These are phyloP conservation scores for Elasticomyces elasticus DNA, from an alignment of 495 filamentous ascomycete genomes.

Conservation along the genomic window DNA sequence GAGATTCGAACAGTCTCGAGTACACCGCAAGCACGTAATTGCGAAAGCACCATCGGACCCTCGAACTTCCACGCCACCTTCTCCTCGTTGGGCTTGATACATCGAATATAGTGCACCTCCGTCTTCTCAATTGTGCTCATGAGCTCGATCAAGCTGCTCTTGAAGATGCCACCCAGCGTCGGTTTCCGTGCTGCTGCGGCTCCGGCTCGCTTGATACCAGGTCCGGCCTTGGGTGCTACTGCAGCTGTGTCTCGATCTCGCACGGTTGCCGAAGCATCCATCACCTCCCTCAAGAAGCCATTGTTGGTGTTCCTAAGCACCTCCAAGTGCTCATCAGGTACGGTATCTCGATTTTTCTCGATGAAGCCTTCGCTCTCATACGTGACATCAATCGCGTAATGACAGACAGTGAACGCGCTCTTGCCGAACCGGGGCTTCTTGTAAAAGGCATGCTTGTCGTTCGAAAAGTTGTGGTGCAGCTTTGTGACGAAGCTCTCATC, in stretches of 20 bases:
- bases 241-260: slow-evolving; percentile 78
- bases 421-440: slow-evolving; percentile 98
- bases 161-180: slow-evolving; percentile 96
- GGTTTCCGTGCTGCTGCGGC: slow-evolving; percentile 92
- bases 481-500: slow-evolving; percentile 98
- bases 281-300: slow-evolving; percentile 70
- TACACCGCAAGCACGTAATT: slow-evolving; percentile 96
- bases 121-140: slow-evolving; percentile 97
- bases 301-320: slow-evolving; percentile 78
- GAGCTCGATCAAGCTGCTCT: slow-evolving; percentile 92
- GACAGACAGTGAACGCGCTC: slow-evolving; percentile 94
- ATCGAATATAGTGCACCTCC: slow-evolving; percentile 98
- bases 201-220: slow-evolving; percentile 73
- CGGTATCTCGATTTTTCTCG: slow-evolving; percentile 98
- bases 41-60: slow-evolving; percentile 96
- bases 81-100: slow-evolving; percentile 97
- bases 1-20: slow-evolving; percentile 97
- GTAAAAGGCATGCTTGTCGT: slow-evolving; percentile 91
- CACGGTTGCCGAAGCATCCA: slow-evolving; percentile 73
- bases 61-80: slow-evolving; percentile 98
- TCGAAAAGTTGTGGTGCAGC: slow-evolving; percentile 86
- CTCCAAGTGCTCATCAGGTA: slow-evolving; percentile 96
- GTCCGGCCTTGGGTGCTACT: slow-evolving; percentile 52
- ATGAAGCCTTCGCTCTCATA: slow-evolving; percentile 99
- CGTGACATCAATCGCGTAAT: slow-evolving; percentile 97